Conservation (phyloP, 306 rosid genomes). For the Calophaca sinica region DNA sequence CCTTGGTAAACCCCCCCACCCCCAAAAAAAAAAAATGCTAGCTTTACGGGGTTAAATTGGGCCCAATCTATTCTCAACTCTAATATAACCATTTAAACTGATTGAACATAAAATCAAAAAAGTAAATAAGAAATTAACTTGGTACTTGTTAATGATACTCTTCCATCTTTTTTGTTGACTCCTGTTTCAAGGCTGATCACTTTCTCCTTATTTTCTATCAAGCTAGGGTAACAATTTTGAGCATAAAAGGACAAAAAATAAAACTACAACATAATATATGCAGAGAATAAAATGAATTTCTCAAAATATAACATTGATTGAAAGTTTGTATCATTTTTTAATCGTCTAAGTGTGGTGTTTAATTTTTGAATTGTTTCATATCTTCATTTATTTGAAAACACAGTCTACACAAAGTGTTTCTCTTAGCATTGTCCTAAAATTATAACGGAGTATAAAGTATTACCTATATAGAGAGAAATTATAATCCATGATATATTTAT, state of each 20-base stretch:
- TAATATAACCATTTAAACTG: slow-evolving; percentile 30
- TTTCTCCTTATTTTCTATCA: slow-evolving; percentile 24
- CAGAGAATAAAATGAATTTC: background rate
- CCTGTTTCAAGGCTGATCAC: background rate
- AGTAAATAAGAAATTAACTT: slow-evolving; percentile 20
- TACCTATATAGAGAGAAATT: too few species aligned
- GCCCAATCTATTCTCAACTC: background rate
- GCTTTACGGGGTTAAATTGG: too few species aligned
- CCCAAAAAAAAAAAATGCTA: too few species aligned
- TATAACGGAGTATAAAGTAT: too few species aligned
- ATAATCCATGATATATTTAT: too few species aligned
- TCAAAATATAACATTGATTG: slow-evolving; percentile 17
- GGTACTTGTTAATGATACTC: background rate
- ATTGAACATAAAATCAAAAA: slow-evolving; percentile 2
- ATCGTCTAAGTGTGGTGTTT: too few species aligned
- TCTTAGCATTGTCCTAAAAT: too few species aligned
- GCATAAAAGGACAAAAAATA: slow-evolving; percentile 5
- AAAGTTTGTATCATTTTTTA: background rate
- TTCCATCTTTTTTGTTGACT: slow-evolving; percentile 5
- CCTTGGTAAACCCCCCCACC: background rate
- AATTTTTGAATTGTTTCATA: background rate
- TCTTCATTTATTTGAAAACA: slow-evolving; percentile 6
- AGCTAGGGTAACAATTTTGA: background rate
- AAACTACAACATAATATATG: background rate
- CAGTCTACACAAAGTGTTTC: background rate